A percentile compares a stretch with the other conserved stretches of the same genome.
Evolutionary conservation across 1,284 basidiomycete species (phyloP).

Genomic region (Blastosporella zonata): DNA sequence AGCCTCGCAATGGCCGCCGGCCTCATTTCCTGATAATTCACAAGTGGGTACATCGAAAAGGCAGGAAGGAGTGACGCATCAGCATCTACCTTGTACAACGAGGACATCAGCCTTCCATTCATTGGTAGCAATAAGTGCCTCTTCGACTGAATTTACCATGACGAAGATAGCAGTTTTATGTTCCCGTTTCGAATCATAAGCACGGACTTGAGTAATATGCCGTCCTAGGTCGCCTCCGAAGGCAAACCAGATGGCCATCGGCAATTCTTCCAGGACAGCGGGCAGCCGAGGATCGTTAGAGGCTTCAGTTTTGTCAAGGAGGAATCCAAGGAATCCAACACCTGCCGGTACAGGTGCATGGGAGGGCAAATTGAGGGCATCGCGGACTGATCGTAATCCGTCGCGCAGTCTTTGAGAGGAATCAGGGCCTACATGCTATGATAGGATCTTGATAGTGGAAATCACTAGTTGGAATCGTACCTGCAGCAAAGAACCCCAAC

Average conservation of each 20-base stretch:
- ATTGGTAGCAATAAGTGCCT: constrained; percentile 27
- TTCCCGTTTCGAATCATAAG: constrained; percentile 24
- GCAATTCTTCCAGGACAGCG: constrained; percentile 26
- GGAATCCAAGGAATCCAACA: constrained; percentile 32
- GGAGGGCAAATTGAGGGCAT: constrained; percentile 16
- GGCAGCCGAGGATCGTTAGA: constrained; percentile 28
- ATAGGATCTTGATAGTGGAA: not conserved
- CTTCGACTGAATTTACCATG: constrained; percentile 32
- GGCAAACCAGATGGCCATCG: constrained; percentile 29
- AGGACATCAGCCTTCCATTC: constrained; percentile 36
- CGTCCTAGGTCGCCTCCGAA: constrained; percentile 31
- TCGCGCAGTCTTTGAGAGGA: constrained; percentile 3
- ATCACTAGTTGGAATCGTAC: constrained; percentile 12
- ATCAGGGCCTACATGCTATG: not conserved
- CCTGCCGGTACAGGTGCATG: constrained; percentile 26
- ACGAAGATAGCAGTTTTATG: constrained; percentile 34
- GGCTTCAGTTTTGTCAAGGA: constrained; percentile 29
- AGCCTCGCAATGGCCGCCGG: constrained; percentile 57
- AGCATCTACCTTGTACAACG: constrained; percentile 37
- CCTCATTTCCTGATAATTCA: constrained; percentile 46
- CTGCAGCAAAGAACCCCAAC: constrained; percentile 28
- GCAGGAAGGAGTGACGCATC: not conserved
- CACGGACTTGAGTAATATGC: constrained; percentile 29
- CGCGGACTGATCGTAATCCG: not conserved
- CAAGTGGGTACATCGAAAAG: not conserved